A percentile compares a stretch with the other conserved stretches of the same genome.
Conservation (phyloP, 495 filamentous ascomycete species). For the Aspergillus haitiensis region DNA sequence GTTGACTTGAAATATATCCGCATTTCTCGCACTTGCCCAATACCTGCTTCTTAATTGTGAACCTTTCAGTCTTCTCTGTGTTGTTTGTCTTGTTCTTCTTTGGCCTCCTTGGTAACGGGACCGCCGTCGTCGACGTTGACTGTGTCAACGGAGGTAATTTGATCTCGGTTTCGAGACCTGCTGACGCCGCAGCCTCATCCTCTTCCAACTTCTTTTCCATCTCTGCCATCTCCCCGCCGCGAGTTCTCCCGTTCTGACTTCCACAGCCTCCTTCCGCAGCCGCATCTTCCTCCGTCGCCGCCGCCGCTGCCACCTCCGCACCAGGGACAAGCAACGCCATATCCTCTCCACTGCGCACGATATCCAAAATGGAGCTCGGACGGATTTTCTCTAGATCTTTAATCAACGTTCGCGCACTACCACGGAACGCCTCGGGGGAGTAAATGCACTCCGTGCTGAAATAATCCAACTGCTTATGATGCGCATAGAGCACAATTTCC, state of each 20-base stretch:
- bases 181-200: constrained; percentile 66
- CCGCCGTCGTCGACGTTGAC: constrained; percentile 10
- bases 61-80: constrained; percentile 22
- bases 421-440: constrained; percentile 95
- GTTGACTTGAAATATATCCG: constrained; percentile 93
- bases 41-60: constrained; percentile 59
- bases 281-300: constrained; percentile 54
- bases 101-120: constrained; percentile 16
- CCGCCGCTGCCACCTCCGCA: constrained; percentile 41
- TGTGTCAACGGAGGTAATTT: constrained; percentile 32
- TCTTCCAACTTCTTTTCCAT: constrained; percentile 79
- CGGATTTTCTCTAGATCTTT: constrained; percentile 92
- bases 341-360: constrained; percentile 92
- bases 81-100: constrained; percentile 26
- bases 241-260: constrained; percentile 65
- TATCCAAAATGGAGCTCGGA: constrained; percentile 90
- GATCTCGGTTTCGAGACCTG: constrained; percentile 71
- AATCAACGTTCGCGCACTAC: constrained; percentile 85
- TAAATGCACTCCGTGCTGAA: constrained; percentile 99
- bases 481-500: constrained; percentile 96
- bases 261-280: constrained; percentile 75
- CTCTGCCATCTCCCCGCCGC: constrained; percentile 84
- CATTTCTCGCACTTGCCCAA: constrained; percentile 83
- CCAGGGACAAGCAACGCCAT: constrained; percentile 85
- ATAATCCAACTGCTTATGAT: constrained; percentile 94